phyloP scores from a whole-genome alignment of 805 yeast species.

The Candida methanosorbosa region DNA sequence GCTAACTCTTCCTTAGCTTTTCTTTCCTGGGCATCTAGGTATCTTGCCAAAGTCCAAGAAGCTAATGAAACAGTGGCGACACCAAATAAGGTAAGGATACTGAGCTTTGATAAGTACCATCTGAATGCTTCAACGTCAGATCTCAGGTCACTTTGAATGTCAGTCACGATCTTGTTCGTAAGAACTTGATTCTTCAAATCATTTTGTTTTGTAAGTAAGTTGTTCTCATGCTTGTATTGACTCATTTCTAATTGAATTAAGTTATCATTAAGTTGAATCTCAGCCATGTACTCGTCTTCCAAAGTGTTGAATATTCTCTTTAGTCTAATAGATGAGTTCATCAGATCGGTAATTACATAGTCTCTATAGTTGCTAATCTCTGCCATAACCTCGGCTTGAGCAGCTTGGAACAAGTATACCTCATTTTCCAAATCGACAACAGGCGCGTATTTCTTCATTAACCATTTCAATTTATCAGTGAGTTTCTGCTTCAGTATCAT shows the following conservation, averaged over 20 bases:
- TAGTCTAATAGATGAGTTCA: constrained; percentile 56
- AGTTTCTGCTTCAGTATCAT: constrained; percentile 28
- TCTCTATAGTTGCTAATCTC: constrained; percentile 72
- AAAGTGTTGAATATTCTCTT: constrained; percentile 66
- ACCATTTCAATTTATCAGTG: constrained; percentile 32
- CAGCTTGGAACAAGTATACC: constrained; percentile 82
- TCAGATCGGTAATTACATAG: constrained; percentile 55
- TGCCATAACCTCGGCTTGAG: constrained; percentile 75
- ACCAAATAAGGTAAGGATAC: constrained; percentile 64
- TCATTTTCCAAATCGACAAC: constrained; percentile 78
- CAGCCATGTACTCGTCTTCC: constrained; percentile 64
- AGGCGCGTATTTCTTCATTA: constrained; percentile 40
- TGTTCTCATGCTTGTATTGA: constrained; percentile 81
- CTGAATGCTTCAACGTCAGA: constrained; percentile 82
- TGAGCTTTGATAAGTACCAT: constrained; percentile 91
- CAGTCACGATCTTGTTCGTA: constrained; percentile 75
- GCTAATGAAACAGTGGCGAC: constrained; percentile 57
- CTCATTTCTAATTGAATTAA: constrained; percentile 68
- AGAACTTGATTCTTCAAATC: constrained; percentile 72
- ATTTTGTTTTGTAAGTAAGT: constrained; percentile 60
- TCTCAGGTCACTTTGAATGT: constrained; percentile 70
- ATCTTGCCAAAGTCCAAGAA: constrained; percentile 35
- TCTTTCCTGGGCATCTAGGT: constrained; percentile 13
- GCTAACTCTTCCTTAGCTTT: constrained; percentile 21
- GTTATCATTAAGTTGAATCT: constrained; percentile 55